Evolutionary conservation across 2,329 filamentous ascomycete species (phyloP).

Genomic region (Scorias spongiosa): DNA sequence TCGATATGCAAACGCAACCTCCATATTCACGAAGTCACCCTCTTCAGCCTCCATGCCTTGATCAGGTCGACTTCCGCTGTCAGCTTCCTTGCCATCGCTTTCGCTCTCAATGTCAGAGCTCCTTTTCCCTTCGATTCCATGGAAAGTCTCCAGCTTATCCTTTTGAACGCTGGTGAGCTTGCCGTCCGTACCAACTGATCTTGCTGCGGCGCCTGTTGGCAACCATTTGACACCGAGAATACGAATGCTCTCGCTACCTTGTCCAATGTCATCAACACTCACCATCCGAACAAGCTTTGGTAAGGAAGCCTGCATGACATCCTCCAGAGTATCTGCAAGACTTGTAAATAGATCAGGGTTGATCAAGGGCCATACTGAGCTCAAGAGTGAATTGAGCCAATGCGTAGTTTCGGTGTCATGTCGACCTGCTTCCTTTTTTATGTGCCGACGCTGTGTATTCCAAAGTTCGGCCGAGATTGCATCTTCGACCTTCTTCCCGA

Average conservation of each 20-base stretch:
- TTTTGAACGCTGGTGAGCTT: slow-evolving; percentile 35
- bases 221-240: slow-evolving; percentile 60
- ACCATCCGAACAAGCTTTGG: slow-evolving; percentile 59
- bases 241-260: slow-evolving; percentile 55
- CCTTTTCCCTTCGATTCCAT: slow-evolving; percentile 32
- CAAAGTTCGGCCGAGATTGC: slow-evolving; percentile 56
- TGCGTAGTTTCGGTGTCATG: slow-evolving; percentile 48
- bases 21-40: slow-evolving; percentile 63
- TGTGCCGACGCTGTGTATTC: slow-evolving; percentile 45
- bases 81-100: slow-evolving; percentile 17
- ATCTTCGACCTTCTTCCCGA: slow-evolving; percentile 43
- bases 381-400: slow-evolving; percentile 56
- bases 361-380: slow-evolving; percentile 57
- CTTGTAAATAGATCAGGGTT: slow-evolving; percentile 61
- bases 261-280: slow-evolving; percentile 58
- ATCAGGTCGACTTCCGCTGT: slow-evolving; percentile 22
- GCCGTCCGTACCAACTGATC: slow-evolving; percentile 44
- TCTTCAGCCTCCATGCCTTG: slow-evolving; percentile 62
- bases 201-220: slow-evolving; percentile 52
- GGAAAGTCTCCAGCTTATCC: slow-evolving; percentile 29
- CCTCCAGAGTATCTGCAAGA: slow-evolving; percentile 56
- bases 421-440: slow-evolving; percentile 30
- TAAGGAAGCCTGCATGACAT: slow-evolving; percentile 65
- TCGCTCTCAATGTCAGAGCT: slow-evolving; percentile 22
- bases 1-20: slow-evolving; percentile 59